A percentile compares a stretch with the other conserved stretches of the same genome.
Evolutionary conservation across 345 rosid species (phyloP).

Genomic region (Crucihimalaya himalaica): DNA sequence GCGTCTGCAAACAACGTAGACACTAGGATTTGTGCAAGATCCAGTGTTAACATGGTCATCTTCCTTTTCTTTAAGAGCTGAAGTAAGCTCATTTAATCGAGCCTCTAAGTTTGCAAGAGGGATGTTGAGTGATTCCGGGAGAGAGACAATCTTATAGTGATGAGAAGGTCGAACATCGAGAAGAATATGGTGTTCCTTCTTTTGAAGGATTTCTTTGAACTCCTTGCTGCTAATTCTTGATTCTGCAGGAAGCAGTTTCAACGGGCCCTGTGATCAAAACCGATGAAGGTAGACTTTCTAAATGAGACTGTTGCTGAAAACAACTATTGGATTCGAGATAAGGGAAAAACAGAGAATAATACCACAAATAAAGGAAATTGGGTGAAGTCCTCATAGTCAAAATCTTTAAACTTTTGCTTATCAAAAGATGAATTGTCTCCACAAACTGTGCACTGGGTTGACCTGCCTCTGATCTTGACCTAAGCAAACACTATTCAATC

Average conservation of each 20-base stretch:
- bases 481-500: slow-evolving; percentile 24
- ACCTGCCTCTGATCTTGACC: slow-evolving; percentile 87
- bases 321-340: neutral
- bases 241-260: slow-evolving; percentile 54
- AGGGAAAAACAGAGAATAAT: slow-evolving; percentile 21
- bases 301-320: neutral
- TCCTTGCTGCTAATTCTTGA: slow-evolving; percentile 70
- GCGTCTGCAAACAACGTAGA: slow-evolving; percentile 80
- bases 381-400: slow-evolving; percentile 89
- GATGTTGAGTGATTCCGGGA: slow-evolving; percentile 73
- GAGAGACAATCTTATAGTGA: slow-evolving; percentile 83
- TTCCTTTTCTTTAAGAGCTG: slow-evolving; percentile 57
- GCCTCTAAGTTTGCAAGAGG: slow-evolving; percentile 67
- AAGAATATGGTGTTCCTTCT: slow-evolving; percentile 56
- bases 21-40: slow-evolving; percentile 39
- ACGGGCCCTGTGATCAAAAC: slow-evolving; percentile 52
- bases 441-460: slow-evolving; percentile 71
- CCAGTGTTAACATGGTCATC: slow-evolving; percentile 24
- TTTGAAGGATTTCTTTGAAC: slow-evolving; percentile 50
- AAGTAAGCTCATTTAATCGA: slow-evolving; percentile 62
- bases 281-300: neutral
- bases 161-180: slow-evolving; percentile 87
- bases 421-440: slow-evolving; percentile 65
- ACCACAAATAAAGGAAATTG: slow-evolving; percentile 68
- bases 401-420: slow-evolving; percentile 57